Percentiles rank a stretch among this genome's conserved stretches.
phyloP scores from a whole-genome alignment of 2,329 filamentous ascomycete species.

The Calonectria pseudoreteaudii region DNA sequence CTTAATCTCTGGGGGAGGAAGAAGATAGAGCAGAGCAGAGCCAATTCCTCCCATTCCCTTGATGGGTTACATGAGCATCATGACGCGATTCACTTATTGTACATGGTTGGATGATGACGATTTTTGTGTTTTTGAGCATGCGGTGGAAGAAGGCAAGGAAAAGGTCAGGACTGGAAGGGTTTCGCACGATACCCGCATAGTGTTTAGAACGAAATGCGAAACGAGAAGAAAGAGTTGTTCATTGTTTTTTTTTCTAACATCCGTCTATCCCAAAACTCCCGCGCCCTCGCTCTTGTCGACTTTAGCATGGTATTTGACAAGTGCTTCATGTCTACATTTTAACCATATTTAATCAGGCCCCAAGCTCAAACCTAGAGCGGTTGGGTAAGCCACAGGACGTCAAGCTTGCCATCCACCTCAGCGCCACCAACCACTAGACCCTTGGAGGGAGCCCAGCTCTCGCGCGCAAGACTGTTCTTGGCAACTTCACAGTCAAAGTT shows the following conservation, averaged over 20 bases:
- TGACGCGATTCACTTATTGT: constrained; percentile 20
- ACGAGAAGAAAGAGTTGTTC: constrained; percentile 31
- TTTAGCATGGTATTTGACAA: not conserved
- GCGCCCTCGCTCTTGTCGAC: not conserved
- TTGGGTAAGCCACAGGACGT: constrained; percentile 54
- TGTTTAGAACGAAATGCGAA: constrained; percentile 33
- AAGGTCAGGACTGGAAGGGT: constrained; percentile 20
- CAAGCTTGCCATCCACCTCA: constrained; percentile 47
- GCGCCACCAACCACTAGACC: constrained; percentile 46
- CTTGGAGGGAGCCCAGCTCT: constrained; percentile 66
- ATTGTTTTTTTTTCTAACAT: constrained; percentile 35
- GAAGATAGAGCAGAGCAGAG: constrained; percentile 28
- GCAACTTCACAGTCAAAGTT: constrained; percentile 89
- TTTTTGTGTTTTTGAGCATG: constrained; percentile 1
- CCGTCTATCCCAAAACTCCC: constrained; percentile 41
- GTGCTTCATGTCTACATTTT: not conserved
- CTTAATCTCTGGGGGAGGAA: constrained; percentile 32
- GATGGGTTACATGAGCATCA: constrained; percentile 19
- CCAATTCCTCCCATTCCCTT: constrained; percentile 21
- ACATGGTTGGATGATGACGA: constrained; percentile 22
- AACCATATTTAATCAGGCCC: not conserved
- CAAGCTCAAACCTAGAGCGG: constrained; percentile 31
- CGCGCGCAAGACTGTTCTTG: constrained; percentile 75
- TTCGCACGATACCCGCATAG: constrained; percentile 39
- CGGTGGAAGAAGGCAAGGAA: not conserved